These are phyloP conservation scores for Adiantum capillusveneris DNA, from an alignment of 75 land plant genomes.

Conservation along the genomic window DNA sequence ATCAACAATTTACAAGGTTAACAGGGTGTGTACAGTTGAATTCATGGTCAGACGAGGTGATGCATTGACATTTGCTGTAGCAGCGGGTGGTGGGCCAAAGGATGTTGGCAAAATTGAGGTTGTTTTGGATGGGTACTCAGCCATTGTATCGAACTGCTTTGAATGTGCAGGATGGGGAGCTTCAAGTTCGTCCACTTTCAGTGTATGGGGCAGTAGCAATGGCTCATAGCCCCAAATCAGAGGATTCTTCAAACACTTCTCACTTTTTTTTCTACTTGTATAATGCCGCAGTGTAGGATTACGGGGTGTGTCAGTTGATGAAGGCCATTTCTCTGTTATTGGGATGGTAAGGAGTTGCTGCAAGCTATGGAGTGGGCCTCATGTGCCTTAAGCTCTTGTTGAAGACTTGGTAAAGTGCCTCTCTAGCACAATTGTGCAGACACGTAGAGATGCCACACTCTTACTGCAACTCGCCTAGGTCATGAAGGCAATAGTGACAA, in stretches of 20 bases:
- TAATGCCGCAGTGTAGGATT: slow-evolving; percentile 83
- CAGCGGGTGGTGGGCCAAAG: slow-evolving; percentile 61
- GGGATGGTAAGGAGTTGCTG: too few relatives aligned
- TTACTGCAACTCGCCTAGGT: too few relatives aligned
- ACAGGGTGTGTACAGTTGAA: slow-evolving; percentile 79
- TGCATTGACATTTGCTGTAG: slow-evolving; percentile 59
- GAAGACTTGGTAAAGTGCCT: too few relatives aligned
- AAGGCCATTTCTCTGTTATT: slow-evolving; percentile 95
- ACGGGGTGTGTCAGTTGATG: slow-evolving; percentile 95
- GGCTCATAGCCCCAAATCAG: slow-evolving; percentile 77
- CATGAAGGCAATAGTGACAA: too few relatives aligned
- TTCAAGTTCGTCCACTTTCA: slow-evolving; percentile 90
- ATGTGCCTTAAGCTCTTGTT: too few relatives aligned
- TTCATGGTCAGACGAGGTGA: slow-evolving; percentile 73
- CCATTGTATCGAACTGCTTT: slow-evolving; percentile 76
- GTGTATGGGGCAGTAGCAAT: slow-evolving; percentile 98
- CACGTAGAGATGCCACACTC: too few relatives aligned
- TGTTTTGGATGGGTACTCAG: slow-evolving; percentile 83
- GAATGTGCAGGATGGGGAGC: slow-evolving; percentile 92
- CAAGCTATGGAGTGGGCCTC: too few relatives aligned
- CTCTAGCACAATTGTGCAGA: too few relatives aligned
- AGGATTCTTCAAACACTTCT: slow-evolving; percentile 73
- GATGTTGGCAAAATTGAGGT: slow-evolving; percentile 69
- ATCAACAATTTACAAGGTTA: slow-evolving; percentile 77
- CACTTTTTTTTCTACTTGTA: slow-evolving; percentile 96